These are phyloP conservation scores for Phaeosphaeria sp. DNA, from an alignment of 2,329 filamentous ascomycete genomes.

Conservation along the genomic window DNA sequence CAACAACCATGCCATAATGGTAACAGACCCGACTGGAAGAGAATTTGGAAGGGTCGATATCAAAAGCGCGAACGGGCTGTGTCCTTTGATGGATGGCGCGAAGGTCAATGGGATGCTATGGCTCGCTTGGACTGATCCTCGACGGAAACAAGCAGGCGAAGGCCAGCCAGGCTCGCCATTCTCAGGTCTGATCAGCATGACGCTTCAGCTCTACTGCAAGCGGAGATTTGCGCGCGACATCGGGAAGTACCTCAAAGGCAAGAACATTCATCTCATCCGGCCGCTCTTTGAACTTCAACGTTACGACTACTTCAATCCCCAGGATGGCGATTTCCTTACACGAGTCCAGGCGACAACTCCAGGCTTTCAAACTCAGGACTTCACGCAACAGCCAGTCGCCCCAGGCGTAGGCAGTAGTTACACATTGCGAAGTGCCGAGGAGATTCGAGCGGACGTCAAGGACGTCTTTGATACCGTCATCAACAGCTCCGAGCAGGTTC, in stretches of 20 bases:
- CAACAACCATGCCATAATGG: constrained; percentile 72
- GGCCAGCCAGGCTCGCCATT: constrained; percentile 27
- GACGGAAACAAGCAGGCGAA: constrained; percentile 70
- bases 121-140: constrained; percentile 72
- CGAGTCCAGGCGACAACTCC: constrained; percentile 22
- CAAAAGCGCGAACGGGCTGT: constrained; percentile 70
- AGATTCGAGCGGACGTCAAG: constrained; percentile 83
- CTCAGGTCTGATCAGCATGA: constrained; percentile 56
- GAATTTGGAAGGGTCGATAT: constrained; percentile 79
- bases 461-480: constrained; percentile 86
- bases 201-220: constrained; percentile 81
- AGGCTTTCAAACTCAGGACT: constrained; percentile 15
- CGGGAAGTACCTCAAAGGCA: constrained; percentile 70
- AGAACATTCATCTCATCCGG: constrained; percentile 70
- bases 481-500: constrained; percentile 72
- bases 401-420: constrained; percentile 14
- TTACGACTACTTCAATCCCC: constrained; percentile 78
- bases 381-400: not conserved
- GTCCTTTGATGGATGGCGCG: constrained; percentile 72
- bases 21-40: constrained; percentile 72
- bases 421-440: constrained; percentile 64
- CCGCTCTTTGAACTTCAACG: constrained; percentile 68
- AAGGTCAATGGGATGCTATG: constrained; percentile 69
- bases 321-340: constrained; percentile 48
- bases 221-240: constrained; percentile 69